Evolutionary conservation across 2,329 filamentous ascomycete species (phyloP).

Genomic region (Herpomyces periplanetae): DNA sequence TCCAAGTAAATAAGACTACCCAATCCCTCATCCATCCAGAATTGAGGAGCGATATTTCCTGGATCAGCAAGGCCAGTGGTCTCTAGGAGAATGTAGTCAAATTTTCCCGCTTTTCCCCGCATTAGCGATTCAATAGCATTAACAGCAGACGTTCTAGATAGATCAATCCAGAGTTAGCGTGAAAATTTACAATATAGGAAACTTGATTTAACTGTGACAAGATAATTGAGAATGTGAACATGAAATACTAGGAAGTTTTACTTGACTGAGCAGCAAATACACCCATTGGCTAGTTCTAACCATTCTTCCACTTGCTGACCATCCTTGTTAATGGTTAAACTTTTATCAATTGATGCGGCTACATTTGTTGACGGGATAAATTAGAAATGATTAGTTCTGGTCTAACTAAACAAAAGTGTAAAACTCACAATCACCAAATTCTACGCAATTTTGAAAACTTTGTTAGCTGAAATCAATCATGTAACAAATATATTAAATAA

Average conservation of each 20-base stretch:
- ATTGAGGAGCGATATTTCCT: slow-evolving; percentile 69
- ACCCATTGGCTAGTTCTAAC: slow-evolving; percentile 82
- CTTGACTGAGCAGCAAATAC: slow-evolving; percentile 92
- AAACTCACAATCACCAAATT: slow-evolving; percentile 7
- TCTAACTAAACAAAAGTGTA: slow-evolving; percentile 1
- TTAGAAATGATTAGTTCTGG: too few species aligned
- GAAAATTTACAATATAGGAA: slow-evolving; percentile 1
- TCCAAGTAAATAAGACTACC: slow-evolving; percentile 86
- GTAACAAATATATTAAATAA: slow-evolving; percentile 4
- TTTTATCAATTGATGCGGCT: slow-evolving; percentile 85
- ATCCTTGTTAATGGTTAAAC: slow-evolving; percentile 52
- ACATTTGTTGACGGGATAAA: slow-evolving; percentile 2
- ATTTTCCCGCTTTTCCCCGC: too few species aligned
- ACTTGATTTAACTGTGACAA: not conserved
- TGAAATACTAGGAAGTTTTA: too few species aligned
- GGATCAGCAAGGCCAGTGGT: slow-evolving; percentile 84
- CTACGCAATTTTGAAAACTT: slow-evolving; percentile 15
- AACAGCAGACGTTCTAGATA: slow-evolving; percentile 39
- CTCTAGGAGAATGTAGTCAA: slow-evolving; percentile 89
- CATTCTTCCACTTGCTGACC: slow-evolving; percentile 60
- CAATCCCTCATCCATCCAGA: slow-evolving; percentile 88
- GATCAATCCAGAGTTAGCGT: slow-evolving; percentile 1
- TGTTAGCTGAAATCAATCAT: slow-evolving; percentile 7
- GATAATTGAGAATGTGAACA: slow-evolving; percentile 1
- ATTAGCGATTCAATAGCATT: slow-evolving; percentile 71